phyloP scores from a whole-genome alignment of 2,329 filamentous ascomycete species.

The Colletotrichum tropicicola region DNA sequence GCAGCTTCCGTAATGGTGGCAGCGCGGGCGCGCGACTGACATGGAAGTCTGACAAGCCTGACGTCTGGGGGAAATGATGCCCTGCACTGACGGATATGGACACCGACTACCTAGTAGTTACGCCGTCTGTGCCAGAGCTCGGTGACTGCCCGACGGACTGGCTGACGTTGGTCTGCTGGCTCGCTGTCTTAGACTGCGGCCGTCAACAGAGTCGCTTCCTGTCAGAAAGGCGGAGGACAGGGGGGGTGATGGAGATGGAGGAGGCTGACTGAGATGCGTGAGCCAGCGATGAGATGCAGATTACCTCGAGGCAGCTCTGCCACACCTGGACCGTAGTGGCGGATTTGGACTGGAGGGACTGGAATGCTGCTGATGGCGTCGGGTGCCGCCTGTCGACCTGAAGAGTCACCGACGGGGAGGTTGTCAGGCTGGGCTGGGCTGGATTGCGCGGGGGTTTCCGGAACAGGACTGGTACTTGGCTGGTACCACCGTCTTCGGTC shows the following conservation, averaged over 20 bases:
- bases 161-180: slow-evolving; percentile 3
- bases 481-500: slow-evolving; percentile 15
- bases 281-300: slow-evolving; percentile 1
- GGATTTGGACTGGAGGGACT: not conserved
- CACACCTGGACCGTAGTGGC: slow-evolving; percentile 1
- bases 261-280: slow-evolving; percentile 24
- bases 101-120: no score
- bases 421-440: not conserved
- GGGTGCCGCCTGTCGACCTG: slow-evolving; percentile 5
- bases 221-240: slow-evolving; percentile 10
- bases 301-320: not conserved
- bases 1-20: slow-evolving; percentile 1
- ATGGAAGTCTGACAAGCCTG: no score
- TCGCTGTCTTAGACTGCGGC: slow-evolving; percentile 3
- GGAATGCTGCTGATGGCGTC: slow-evolving; percentile 3
- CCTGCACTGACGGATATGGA: no score
- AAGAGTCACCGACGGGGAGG: not conserved
- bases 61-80: no score
- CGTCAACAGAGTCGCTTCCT: not conserved
- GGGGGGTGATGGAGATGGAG: not conserved
- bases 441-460: slow-evolving; percentile 22
- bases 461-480: slow-evolving; percentile 19
- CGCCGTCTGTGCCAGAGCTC: no score
- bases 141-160: not conserved
- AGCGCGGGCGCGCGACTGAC: no score